Evolutionary conservation across 305 asterid species (phyloP).

Genomic region (Fraxinus dipetala): DNA sequence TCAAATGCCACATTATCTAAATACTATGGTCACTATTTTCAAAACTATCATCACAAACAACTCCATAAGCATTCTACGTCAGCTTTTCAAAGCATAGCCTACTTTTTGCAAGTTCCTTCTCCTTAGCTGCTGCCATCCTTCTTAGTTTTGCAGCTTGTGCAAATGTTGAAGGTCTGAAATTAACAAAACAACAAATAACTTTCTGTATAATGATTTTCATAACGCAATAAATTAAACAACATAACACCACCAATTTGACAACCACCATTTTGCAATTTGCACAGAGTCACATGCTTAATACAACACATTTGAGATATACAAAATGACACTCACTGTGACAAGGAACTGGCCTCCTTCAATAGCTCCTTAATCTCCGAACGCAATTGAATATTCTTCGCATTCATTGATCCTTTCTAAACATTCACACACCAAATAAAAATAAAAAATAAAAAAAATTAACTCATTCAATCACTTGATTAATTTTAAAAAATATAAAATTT

Average conservation of each 20-base stretch:
- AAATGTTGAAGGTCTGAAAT: constrained; percentile 91
- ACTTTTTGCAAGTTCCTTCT: constrained; percentile 87
- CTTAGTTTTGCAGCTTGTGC: constrained; percentile 93
- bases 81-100: constrained; percentile 20
- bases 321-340: constrained; percentile 60
- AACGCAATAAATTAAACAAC: not conserved
- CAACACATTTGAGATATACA: not conserved
- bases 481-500: not conserved
- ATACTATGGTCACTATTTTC: not conserved
- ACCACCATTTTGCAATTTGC: not conserved
- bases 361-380: constrained; percentile 74
- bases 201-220: not conserved
- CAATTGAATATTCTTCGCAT: constrained; percentile 43
- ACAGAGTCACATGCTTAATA: not conserved
- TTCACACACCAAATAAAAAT: not conserved
- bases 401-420: constrained; percentile 49
- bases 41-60: constrained; percentile 5
- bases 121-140: constrained; percentile 84
- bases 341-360: constrained; percentile 69
- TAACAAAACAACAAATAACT: constrained; percentile 16
- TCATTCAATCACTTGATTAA: not conserved
- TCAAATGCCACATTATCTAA: not conserved
- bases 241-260: not conserved
- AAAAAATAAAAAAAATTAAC: not conserved
- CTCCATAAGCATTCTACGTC: not conserved